Evolutionary conservation across 768 basidiomycete species (phyloP).

Genomic region (Russula foetens): DNA sequence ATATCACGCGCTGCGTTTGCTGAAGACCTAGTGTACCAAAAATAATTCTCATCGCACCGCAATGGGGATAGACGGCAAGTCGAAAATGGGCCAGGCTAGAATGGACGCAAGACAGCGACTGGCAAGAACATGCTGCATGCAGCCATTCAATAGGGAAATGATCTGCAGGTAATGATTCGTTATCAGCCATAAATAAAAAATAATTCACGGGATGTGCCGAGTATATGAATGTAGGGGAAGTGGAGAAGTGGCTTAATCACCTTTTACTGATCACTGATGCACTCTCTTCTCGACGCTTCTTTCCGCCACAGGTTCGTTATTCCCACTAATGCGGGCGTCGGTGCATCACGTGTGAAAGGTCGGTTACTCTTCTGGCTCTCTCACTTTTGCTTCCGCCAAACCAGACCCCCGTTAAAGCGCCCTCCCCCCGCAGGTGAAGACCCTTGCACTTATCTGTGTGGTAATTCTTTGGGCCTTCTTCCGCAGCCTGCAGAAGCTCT

Average conservation of each 20-base stretch:
- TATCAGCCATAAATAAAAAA: background rate
- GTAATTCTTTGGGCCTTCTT: constrained; percentile 87
- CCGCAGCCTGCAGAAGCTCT: constrained; percentile 65
- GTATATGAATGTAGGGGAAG: too few species aligned
- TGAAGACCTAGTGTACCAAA: too few species aligned
- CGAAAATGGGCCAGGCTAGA: too few species aligned
- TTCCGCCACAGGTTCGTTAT: constrained; percentile 22
- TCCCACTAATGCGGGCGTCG: constrained; percentile 43
- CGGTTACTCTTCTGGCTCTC: background rate
- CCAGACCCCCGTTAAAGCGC: constrained; percentile 5
- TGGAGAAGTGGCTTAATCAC: background rate
- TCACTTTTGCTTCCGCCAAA: constrained; percentile 8
- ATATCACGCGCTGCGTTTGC: background rate
- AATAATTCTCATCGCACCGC: too few species aligned
- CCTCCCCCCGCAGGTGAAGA: constrained; percentile 32
- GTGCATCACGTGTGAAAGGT: constrained; percentile 29
- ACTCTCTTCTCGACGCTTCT: background rate
- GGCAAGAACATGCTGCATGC: too few species aligned
- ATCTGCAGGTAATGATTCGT: too few species aligned
- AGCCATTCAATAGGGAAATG: too few species aligned
- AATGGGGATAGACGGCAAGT: too few species aligned
- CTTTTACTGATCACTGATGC: background rate
- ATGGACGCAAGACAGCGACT: too few species aligned
- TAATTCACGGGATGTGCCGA: background rate
- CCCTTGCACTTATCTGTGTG: constrained; percentile 80